Evolutionary conservation across 2,329 filamentous ascomycete species (phyloP).

Genomic region (Monosporascus sp.): DNA sequence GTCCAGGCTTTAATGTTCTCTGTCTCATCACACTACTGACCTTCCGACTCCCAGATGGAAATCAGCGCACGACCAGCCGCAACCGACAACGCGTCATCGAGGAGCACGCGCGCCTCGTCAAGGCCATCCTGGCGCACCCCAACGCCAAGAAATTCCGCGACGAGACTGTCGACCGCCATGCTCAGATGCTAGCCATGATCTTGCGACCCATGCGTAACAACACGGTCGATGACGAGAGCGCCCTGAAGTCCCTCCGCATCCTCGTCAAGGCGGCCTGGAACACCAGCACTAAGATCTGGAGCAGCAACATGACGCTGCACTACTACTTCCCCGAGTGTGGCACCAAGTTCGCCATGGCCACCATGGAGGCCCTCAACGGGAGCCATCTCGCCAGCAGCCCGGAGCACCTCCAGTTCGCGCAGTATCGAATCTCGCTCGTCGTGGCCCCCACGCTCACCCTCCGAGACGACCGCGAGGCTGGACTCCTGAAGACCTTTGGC

Average conservation of each 20-base stretch:
- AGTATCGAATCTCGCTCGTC: slow-evolving; percentile 23
- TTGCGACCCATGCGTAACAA: slow-evolving; percentile 20
- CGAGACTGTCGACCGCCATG: slow-evolving; percentile 14
- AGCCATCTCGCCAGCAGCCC: slow-evolving; percentile 8
- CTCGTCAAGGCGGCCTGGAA: slow-evolving; percentile 20
- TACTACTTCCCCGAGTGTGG: slow-evolving; percentile 25
- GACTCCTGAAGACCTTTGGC: slow-evolving; percentile 12
- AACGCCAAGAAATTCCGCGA: slow-evolving; percentile 13
- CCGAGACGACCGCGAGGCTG: slow-evolving; percentile 21
- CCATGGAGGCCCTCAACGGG: slow-evolving; percentile 22
- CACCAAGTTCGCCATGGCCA: slow-evolving; percentile 16
- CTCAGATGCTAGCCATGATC: slow-evolving; percentile 14
- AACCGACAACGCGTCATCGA: slow-evolving; percentile 22
- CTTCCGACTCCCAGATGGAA: slow-evolving; percentile 1
- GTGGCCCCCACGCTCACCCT: slow-evolving; percentile 18
- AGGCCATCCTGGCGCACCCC: slow-evolving; percentile 10
- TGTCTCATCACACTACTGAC: slow-evolving; percentile 4
- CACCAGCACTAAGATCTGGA: slow-evolving; percentile 24
- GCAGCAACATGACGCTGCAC: slow-evolving; percentile 23
- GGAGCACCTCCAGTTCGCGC: slow-evolving; percentile 17
- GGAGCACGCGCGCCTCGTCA: slow-evolving; percentile 24
- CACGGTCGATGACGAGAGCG: slow-evolving; percentile 9
- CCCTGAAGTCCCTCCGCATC: slow-evolving; percentile 14
- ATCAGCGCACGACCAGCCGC: slow-evolving; percentile 1
- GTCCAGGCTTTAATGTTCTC: not conserved